phyloP scores from a whole-genome alignment of 2,329 filamentous ascomycete genomes.

The Arthrobotrys sphaeroides region DNA sequence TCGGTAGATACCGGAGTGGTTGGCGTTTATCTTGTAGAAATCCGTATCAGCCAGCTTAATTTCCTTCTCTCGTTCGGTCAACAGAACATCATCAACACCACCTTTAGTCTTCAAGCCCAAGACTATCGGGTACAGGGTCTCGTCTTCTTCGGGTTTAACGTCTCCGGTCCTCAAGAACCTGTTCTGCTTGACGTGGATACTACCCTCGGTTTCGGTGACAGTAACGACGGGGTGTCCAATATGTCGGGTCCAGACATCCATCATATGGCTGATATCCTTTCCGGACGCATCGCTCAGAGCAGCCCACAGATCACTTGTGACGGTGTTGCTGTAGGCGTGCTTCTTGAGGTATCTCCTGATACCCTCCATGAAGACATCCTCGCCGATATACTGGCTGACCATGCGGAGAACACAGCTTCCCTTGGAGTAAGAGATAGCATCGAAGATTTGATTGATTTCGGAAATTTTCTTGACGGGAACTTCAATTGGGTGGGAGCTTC shows the following conservation, averaged over 20 bases:
- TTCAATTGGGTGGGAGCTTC: slow-evolving; percentile 95
- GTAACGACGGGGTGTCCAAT: slow-evolving; percentile 91
- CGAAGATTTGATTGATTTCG: slow-evolving; percentile 98
- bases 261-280: slow-evolving; percentile 87
- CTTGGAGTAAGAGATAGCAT: slow-evolving; percentile 97
- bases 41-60: slow-evolving; percentile 83
- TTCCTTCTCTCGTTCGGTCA: slow-evolving; percentile 76
- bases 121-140: slow-evolving; percentile 88
- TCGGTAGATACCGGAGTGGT: slow-evolving; percentile 91
- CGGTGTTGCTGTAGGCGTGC: slow-evolving; percentile 93
- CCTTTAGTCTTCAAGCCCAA: slow-evolving; percentile 83
- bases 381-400: slow-evolving; percentile 94
- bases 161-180: slow-evolving; percentile 92
- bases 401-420: slow-evolving; percentile 95
- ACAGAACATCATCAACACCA: slow-evolving; percentile 79
- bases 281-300: slow-evolving; percentile 87
- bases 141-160: slow-evolving; percentile 90
- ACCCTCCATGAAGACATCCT: slow-evolving; percentile 91
- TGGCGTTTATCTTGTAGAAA: slow-evolving; percentile 96
- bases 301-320: slow-evolving; percentile 87
- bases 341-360: slow-evolving; percentile 91
- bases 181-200: slow-evolving; percentile 90
- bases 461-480: slow-evolving; percentile 94
- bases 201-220: slow-evolving; percentile 75
- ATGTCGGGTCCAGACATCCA: slow-evolving; percentile 97